Percentiles rank a stretch among this genome's conserved stretches.
These are phyloP conservation scores for Nicotiana paniculata DNA, from an alignment of 257 asterid genomes.

Conservation along the genomic window DNA sequence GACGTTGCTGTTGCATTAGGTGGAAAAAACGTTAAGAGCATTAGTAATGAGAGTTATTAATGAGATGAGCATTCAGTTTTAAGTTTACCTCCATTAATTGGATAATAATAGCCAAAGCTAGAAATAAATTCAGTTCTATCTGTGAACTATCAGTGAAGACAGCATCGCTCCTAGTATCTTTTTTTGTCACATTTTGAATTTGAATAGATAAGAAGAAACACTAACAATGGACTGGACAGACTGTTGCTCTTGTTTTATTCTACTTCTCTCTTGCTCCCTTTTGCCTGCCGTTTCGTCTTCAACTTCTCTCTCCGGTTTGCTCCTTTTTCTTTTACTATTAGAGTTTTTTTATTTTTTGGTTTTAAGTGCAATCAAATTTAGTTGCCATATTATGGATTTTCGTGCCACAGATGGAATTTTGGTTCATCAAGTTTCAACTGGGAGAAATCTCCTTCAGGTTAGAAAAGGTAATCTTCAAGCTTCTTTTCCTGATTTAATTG, in stretches of 20 bases:
- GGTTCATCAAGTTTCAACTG: background rate
- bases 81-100: background rate
- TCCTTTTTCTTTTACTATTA: background rate
- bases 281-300: background rate
- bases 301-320: background rate
- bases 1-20: background rate
- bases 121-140: background rate
- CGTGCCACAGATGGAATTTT: background rate
- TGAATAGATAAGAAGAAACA: background rate
- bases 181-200: background rate
- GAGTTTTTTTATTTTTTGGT: background rate
- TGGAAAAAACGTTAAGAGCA: no score
- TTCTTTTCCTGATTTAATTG: background rate
- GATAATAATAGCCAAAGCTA: no score
- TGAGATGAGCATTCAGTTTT: background rate
- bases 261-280: background rate
- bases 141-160: no score
- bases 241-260: background rate
- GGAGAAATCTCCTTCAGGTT: constrained; percentile 6
- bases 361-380: background rate
- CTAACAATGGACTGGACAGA: background rate
- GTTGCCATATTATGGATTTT: background rate
- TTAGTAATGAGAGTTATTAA: background rate
- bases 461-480: background rate
- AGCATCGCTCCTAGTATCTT: no score